Conservation (phyloP, 139 green algal genomes). For the Chlamydomonas eustigma region DNA sequence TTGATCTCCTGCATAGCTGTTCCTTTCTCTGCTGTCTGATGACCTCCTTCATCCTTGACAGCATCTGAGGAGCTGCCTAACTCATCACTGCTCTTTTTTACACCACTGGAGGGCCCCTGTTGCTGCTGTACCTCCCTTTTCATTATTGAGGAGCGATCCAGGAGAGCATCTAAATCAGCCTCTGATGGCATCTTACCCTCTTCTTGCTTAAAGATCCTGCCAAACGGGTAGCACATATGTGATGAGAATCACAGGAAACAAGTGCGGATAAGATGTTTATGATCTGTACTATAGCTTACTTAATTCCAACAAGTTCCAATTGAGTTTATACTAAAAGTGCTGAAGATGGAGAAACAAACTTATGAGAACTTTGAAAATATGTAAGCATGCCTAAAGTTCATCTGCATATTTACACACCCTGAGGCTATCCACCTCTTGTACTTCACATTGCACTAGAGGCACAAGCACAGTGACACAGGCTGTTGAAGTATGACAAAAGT, state of each 20-base stretch:
- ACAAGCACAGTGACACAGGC: background rate
- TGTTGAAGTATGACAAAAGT: background rate
- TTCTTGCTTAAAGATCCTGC: slow-evolving; percentile 40
- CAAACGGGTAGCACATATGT: no score
- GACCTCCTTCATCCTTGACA: background rate
- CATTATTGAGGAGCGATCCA: slow-evolving; percentile 36
- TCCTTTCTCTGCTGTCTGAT: background rate
- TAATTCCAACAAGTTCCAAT: no score
- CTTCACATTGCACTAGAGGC: slow-evolving; percentile 18
- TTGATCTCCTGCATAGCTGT: background rate
- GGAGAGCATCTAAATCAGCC: slow-evolving; percentile 56
- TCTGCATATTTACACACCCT: slow-evolving; percentile 62
- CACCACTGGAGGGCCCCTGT: background rate
- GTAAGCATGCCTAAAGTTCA: slow-evolving; percentile 32
- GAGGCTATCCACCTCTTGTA: slow-evolving; percentile 42
- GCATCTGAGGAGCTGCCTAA: background rate
- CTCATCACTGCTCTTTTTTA: background rate
- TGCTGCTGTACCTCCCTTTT: background rate
- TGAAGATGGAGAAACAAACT: background rate
- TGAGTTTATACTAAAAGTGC: background rate
- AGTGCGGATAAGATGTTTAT: background rate
- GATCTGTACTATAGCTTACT: background rate
- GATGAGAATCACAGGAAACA: no score
- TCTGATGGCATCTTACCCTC: slow-evolving; percentile 32
- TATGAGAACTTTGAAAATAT: background rate